Conservation (phyloP, 2,329 filamentous ascomycete genomes). For the Epichloe elymi region DNA sequence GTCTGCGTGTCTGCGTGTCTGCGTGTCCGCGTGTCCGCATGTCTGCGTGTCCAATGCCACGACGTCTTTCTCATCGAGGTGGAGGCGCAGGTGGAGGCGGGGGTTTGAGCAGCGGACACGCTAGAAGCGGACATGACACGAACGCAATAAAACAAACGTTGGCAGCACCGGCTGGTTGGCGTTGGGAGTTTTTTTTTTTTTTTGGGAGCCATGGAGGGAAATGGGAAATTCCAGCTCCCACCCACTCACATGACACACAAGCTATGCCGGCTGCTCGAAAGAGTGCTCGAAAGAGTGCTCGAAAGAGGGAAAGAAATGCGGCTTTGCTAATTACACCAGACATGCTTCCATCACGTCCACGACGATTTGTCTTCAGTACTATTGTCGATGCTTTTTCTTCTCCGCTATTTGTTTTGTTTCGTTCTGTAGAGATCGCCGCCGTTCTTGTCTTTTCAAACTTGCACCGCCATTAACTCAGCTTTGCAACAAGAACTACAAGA, state of each 20-base stretch:
- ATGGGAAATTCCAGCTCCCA: neutral
- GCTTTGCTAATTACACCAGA: no score
- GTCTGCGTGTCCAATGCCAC: neutral
- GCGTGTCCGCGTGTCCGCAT: no score
- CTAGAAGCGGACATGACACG: neutral
- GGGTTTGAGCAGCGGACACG: no score
- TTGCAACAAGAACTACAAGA: no score
- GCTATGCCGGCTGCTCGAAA: constrained; percentile 1
- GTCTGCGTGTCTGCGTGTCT: no score
- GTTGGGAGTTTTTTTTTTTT: no score
- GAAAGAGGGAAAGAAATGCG: neutral
- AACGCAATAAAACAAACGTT: neutral
- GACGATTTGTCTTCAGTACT: neutral
- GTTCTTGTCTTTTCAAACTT: no score
- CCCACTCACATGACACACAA: constrained; percentile 3
- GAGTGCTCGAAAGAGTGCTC: no score
- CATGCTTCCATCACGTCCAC: neutral
- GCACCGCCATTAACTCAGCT: no score
- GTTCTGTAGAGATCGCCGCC: no score
- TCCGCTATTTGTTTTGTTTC: no score
- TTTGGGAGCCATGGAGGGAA: neutral
- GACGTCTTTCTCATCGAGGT: neutral
- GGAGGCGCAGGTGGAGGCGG: neutral
- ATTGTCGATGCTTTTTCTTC: no score
- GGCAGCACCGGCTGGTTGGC: neutral